Base-by-base conservation (phyloP, 2,329 filamentous ascomycete genomes). In the Chaetoscypha palmicola region DNA sequence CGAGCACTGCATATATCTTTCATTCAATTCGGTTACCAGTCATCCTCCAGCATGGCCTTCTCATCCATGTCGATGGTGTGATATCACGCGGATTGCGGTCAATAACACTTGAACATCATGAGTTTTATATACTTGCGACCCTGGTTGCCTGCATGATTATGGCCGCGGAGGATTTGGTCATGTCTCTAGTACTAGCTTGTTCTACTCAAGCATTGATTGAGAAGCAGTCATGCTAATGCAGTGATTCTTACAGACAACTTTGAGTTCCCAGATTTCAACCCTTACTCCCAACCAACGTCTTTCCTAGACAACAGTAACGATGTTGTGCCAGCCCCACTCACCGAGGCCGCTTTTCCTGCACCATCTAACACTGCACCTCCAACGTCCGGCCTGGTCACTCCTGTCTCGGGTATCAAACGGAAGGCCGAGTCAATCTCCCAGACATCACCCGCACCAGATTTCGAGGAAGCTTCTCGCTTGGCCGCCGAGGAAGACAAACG, bases 401-500 rank as follows among this genome's bases (percentile, higher is more conserved):
- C 63, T 7, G 46, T 34, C 42, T 37, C 26, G 17, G 44, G 56
- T 48, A 49, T 54, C 23, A 63, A 62, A 44, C 60, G 59, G 24
- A 63, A 63, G 43, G 51, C 56, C 19, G 52, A 54, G 7, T 48
- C 56, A 19, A 52, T 55, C 4, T 48, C 46, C 35, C 20, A 33
- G 14, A 34, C 47, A 16, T 60, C 52, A 22, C 50, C 70, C 12
- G 59, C 64, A 44, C 66, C 73, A 35, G 75, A 67, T 55, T 74
- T 83, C 38, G 85, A 90, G 63, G 85, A 89, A 50, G 71, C 78
- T 30, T 82, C 83, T 10, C 81, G 85, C 30, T 55, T 80, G 4
- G 83, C 83, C 10, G 87, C 87, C 17, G 88, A 94, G 64, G 88
- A 94, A 66, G 88, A 94, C 64, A 94, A 94, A 69, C 83, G 88